Evolutionary conservation across 2,329 filamentous ascomycete species (phyloP), one percentile per base, ranked within the genome.

Genomic region (Berkeleyomyces basicola): DNA sequence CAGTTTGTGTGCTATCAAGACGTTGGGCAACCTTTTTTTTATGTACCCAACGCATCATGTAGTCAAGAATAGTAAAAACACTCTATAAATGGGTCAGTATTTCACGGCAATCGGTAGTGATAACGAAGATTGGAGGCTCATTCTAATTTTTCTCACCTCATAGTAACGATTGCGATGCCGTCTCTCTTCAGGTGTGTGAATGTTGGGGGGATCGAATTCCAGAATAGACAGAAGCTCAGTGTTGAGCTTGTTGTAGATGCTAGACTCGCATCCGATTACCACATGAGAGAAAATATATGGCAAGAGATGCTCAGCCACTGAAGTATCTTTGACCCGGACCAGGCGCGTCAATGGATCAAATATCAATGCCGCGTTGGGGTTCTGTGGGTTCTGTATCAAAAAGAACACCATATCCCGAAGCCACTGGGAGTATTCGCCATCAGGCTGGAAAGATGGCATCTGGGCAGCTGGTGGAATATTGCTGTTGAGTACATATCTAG

Each of bases 11-110:
- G 6, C 68, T 69, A 6, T 68, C 67, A 31, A 70, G 67, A 7
- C 64, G 64, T 16, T 65, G 65, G 9, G 70, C 68, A 61, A 82
- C 82, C 71, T 89, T 63, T 23, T 61, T 61, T 11, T 49, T 57
- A 68, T 96, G 90, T 33, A 95, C 76, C 90, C 92, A 99, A 66
- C 86, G 82, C 70, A 90, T 90, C 65, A 92, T 82, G 71, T 99
- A 97, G 71, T 99, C 95, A 0, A 99, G 79, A 3, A 95, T 82
- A 57, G 86, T 83, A 71, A 99, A 99, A 1, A 96, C 85, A 63
- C 87, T 90, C 87, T 93, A 60, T 14, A 2, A 36, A 61, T 31
- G 59, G 43, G 66, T 70, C 58, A 69, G 67, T 59, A 63, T 65
- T 55, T 4, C 67, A 31, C 3, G 1, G 3, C 3, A 60, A 5